Evolutionary conservation across 345 rosid species (phyloP).

Genomic region (rapeseed (Brassica napus)): DNA sequence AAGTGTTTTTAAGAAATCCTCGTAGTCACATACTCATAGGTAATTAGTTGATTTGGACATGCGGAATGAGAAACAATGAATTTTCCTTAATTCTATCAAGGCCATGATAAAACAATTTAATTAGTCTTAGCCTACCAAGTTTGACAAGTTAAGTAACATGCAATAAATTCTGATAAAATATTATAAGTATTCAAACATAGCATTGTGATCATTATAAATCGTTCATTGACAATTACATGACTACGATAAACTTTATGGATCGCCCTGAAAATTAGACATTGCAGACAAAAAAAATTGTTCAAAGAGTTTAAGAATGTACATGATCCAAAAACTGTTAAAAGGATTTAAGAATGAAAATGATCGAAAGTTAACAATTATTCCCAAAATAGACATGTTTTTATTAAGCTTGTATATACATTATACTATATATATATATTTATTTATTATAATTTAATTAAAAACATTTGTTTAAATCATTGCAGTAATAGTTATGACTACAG

Average conservation of each 20-base stretch:
- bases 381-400: neutral
- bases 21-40: slow-evolving; percentile 2
- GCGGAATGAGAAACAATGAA: slow-evolving; percentile 23
- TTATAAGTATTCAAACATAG: neutral
- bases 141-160: slow-evolving; percentile 24
- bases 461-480: neutral
- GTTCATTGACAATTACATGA: neutral
- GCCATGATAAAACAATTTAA: neutral
- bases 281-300: neutral
- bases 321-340: neutral
- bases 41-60: slow-evolving; percentile 30
- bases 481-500: neutral
- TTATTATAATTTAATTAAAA: too few relatives aligned
- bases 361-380: neutral
- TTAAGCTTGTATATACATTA: neutral
- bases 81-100: slow-evolving; percentile 26
- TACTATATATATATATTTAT: neutral
- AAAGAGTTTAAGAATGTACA: neutral
- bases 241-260: neutral
- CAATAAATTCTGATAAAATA: neutral
- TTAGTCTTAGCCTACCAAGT: slow-evolving; percentile 27
- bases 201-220: neutral
- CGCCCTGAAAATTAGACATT: neutral
- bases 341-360: neutral
- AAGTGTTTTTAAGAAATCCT: slow-evolving; percentile 7